Evolutionary conservation across 225 moss, liverwort and hornwort species (phyloP), one percentile per base, ranked within the genome.

Genomic region (Polytrichum formosum): DNA sequence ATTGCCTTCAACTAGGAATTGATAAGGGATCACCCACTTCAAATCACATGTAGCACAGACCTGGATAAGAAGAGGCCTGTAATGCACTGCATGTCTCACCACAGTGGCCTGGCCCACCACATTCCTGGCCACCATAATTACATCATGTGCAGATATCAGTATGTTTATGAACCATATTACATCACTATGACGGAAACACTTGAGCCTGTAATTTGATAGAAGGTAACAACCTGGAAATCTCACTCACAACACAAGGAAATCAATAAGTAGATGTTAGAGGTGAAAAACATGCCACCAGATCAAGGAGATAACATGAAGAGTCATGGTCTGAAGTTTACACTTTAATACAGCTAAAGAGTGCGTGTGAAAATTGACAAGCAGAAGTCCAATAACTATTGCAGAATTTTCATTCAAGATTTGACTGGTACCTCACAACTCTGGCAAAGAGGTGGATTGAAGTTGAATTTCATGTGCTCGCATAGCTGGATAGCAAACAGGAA

Each of bases 381-480:
- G 46, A 21, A 23, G n/a, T 22, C 59, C 21, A 22, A 59, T 3
- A 21, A 22, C n/a, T n/a, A n/a, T 6, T 59, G 7, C 21, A 23
- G 59, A 22, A 59, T 59, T 22, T 9, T 22, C 59, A 23, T 59
- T n/a, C 21, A 23, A 23, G 59, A 9, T 59, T 59, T 59, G 59
- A 59, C 59, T n/a, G 53, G 68, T 75, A 87, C 87, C 81, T 87
- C 84, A 73, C 87, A 87, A 20, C 78, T 76, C 29, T 84, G 75
- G 72, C 87, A 87, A 22, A 71, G 72, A 64, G 87, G 87, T 29
- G 82, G 79, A 71, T 84, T 65, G 62, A 84, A 84, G 78, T 87
- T 87, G 87, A 87, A 87, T 67, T 84, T 87, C 87, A 87, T 87
- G 54, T 87, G 87, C 77, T 87, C 87, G 75, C 87, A 87, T 30